Percentiles rank a stretch among this genome's conserved stretches.
These are phyloP conservation scores for Aspergillus fumigatus DNA, from an alignment of 2,329 filamentous ascomycete species.

Conservation along the genomic window DNA sequence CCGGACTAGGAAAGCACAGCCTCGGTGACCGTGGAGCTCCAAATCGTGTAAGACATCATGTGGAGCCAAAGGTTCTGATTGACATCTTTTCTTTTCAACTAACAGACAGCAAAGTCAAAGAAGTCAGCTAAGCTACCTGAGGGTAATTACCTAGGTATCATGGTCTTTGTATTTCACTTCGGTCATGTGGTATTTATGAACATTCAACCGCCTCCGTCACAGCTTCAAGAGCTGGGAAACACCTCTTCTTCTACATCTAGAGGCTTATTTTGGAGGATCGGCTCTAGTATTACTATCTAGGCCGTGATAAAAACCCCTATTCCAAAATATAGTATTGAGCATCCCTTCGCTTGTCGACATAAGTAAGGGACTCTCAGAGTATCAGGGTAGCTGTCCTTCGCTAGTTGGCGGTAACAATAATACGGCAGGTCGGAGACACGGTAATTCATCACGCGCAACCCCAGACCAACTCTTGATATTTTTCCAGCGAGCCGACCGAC, in stretches of 20 bases:
- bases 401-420: constrained; percentile 18
- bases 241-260: neutral
- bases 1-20: neutral
- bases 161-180: neutral
- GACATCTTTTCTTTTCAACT: neutral
- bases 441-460: constrained; percentile 30
- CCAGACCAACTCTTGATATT: constrained; percentile 8
- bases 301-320: neutral
- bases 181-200: neutral
- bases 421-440: constrained; percentile 22
- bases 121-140: neutral
- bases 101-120: neutral
- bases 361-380: neutral
- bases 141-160: neutral
- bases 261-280: neutral
- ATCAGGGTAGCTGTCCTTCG: neutral
- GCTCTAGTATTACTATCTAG: neutral
- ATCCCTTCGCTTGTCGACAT: neutral
- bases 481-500: constrained; percentile 3
- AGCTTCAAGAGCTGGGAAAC: neutral
- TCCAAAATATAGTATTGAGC: neutral
- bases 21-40: neutral
- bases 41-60: neutral
- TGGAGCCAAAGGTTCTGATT: neutral
- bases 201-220: neutral